phyloP scores from a whole-genome alignment of 768 basidiomycete genomes.

The Tremella fuciformis region DNA sequence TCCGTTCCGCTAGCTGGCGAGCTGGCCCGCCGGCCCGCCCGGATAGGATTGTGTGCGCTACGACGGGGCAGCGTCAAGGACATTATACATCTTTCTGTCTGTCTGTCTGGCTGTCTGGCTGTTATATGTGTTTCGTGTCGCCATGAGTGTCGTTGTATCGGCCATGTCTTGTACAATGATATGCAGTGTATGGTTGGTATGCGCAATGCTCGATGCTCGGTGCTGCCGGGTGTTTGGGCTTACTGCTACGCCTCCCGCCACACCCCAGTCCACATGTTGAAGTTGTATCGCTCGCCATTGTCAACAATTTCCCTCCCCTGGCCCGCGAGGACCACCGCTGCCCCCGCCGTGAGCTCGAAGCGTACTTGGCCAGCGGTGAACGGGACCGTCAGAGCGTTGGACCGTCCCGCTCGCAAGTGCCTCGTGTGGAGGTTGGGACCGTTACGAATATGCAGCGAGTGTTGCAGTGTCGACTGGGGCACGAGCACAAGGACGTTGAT shows the following conservation, averaged over 20 bases:
- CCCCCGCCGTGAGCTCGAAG: conserved; percentile 18
- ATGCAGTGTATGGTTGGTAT: no score
- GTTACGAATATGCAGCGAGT: conserved; percentile 14
- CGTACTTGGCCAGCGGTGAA: conserved; percentile 37
- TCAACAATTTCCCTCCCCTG: conserved; percentile 29
- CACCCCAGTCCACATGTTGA: conserved; percentile 48
- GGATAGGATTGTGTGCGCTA: no score
- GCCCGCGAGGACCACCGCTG: conserved; percentile 20
- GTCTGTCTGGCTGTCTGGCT: no score
- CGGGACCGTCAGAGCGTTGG: conserved; percentile 29
- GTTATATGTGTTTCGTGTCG: no score
- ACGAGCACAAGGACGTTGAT: conserved; percentile 41
- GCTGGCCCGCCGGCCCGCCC: no score
- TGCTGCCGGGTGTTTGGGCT: no score
- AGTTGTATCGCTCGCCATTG: conserved; percentile 37
- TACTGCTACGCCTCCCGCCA: conserved; percentile 16
- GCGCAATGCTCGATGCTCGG: no score
- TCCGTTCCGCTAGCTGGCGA: background rate
- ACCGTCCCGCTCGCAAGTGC: conserved; percentile 17
- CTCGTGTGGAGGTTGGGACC: conserved; percentile 1
- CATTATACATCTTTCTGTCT: no score
- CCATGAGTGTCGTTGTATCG: no score
- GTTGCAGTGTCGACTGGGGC: conserved; percentile 10
- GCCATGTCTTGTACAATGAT: no score
- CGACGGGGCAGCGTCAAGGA: no score